Evolutionary conservation across 2,329 filamentous ascomycete genomes (phyloP).

Genomic region (Cercospora beticola): DNA sequence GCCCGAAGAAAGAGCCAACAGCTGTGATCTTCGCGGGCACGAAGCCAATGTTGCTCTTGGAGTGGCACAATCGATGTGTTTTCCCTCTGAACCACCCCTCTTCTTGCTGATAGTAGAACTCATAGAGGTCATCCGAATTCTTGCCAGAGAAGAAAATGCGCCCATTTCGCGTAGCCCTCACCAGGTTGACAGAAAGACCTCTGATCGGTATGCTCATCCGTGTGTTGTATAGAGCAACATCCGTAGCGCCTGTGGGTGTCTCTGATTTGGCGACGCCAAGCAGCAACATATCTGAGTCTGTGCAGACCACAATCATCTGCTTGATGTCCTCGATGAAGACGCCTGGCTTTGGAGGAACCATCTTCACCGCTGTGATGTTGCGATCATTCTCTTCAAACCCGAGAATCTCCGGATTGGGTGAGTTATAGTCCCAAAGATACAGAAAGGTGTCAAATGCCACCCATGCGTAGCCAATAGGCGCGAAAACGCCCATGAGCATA

Average conservation of each 20-base stretch:
- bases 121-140: conserved; percentile 82
- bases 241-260: conserved; percentile 65
- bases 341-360: conserved; percentile 78
- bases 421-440: conserved; percentile 96
- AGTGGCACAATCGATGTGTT: conserved; percentile 68
- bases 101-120: conserved; percentile 94
- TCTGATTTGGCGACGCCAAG: conserved; percentile 74
- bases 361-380: conserved; percentile 85
- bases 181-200: conserved; percentile 68
- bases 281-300: conserved; percentile 77
- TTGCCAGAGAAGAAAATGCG: conserved; percentile 90
- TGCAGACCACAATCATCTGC: conserved; percentile 85
- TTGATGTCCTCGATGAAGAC: conserved; percentile 87
- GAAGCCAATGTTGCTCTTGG: conserved; percentile 44
- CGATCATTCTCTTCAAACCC: conserved; percentile 88
- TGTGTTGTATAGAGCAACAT: conserved; percentile 81
- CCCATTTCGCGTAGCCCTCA: conserved; percentile 75
- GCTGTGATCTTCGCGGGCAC: conserved; percentile 42
- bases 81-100: conserved; percentile 96
- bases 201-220: conserved; percentile 77
- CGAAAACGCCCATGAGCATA: conserved; percentile 93
- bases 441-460: conserved; percentile 92
- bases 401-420: conserved; percentile 84
- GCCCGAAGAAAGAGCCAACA: conserved; percentile 35
- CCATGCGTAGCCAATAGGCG: conserved; percentile 93